Evolutionary conservation across 116 monocot genomes (phyloP).

Genomic region (Zostera marina): DNA sequence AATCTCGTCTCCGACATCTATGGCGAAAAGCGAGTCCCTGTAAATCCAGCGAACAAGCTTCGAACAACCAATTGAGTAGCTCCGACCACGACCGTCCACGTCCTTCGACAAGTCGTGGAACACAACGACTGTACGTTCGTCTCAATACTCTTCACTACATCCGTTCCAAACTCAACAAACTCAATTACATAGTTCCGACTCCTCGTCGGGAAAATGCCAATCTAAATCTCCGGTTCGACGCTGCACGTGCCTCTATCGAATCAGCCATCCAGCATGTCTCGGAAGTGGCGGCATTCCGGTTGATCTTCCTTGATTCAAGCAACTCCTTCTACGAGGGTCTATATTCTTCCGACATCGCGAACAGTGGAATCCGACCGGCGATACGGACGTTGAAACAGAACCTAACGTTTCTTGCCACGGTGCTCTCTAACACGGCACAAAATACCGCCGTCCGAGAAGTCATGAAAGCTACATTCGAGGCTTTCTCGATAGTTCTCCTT

Average conservation of each 20-base stretch:
- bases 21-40: conserved; percentile 53
- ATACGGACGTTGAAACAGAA: conserved; percentile 67
- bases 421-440: conserved; percentile 51
- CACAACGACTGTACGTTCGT: conserved; percentile 84
- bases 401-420: conserved; percentile 29
- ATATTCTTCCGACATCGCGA: conserved; percentile 31
- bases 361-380: conserved; percentile 44
- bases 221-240: conserved; percentile 49
- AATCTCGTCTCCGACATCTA: conserved; percentile 45
- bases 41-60: conserved; percentile 7
- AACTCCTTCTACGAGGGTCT: conserved; percentile 61
- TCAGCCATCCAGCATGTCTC: conserved; percentile 51
- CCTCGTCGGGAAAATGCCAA: no score
- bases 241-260: conserved; percentile 37
- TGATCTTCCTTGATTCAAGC: conserved; percentile 86
- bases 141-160: conserved; percentile 92
- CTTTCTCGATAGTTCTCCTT: conserved; percentile 73
- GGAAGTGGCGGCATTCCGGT: conserved; percentile 79
- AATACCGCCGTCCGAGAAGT: conserved; percentile 62
- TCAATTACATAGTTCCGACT: no score
- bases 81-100: conserved; percentile 49
- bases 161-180: conserved; percentile 46
- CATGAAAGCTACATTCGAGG: conserved; percentile 75
- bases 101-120: conserved; percentile 81
- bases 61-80: not conserved